These are phyloP conservation scores for Ophiognomonia clavigignenti-juglandacearum DNA, from an alignment of 2,329 filamentous ascomycete species.

Conservation along the genomic window DNA sequence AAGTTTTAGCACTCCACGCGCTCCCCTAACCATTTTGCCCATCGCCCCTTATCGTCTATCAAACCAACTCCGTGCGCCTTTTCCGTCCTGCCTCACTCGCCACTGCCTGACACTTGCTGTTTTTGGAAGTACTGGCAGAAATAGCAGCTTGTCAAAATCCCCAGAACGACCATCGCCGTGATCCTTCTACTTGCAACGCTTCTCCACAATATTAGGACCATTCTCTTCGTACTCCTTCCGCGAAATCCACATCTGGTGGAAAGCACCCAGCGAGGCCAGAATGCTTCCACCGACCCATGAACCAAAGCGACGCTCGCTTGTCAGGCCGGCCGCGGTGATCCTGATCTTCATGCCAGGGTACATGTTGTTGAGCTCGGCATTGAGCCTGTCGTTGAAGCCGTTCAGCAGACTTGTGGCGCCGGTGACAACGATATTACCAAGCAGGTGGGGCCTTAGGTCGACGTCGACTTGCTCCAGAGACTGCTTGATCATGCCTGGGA, in stretches of 20 bases:
- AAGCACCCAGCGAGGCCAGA: conserved; percentile 88
- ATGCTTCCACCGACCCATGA: conserved; percentile 97
- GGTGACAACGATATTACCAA: conserved; percentile 89
- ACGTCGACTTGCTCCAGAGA: conserved; percentile 79
- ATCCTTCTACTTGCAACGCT: conserved; percentile 73
- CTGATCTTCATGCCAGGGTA: conserved; percentile 85
- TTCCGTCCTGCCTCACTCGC: not conserved
- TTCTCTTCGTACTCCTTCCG: conserved; percentile 98
- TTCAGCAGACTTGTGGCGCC: conserved; percentile 83
- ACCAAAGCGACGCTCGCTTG: conserved; percentile 84
- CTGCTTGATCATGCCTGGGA: conserved; percentile 76
- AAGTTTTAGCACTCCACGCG: conserved; percentile 3
- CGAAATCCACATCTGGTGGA: conserved; percentile 99
- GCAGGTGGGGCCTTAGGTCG: conserved; percentile 76
- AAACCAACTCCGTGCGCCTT: conserved; percentile 16
- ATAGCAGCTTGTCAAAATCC: not conserved
- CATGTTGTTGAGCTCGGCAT: conserved; percentile 73
- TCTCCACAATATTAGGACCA: conserved; percentile 84
- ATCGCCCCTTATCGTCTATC: conserved; percentile 9
- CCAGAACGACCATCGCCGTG: not conserved
- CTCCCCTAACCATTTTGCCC: conserved; percentile 3
- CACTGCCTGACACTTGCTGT: not conserved
- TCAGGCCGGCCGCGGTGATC: conserved; percentile 80
- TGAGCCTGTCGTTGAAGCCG: conserved; percentile 86
- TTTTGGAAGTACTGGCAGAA: not conserved